A percentile compares a stretch with the other conserved stretches of the same genome.
Evolutionary conservation across 2,329 filamentous ascomycete species (phyloP).

Genomic region (Macrophomina pseudophaseolina): DNA sequence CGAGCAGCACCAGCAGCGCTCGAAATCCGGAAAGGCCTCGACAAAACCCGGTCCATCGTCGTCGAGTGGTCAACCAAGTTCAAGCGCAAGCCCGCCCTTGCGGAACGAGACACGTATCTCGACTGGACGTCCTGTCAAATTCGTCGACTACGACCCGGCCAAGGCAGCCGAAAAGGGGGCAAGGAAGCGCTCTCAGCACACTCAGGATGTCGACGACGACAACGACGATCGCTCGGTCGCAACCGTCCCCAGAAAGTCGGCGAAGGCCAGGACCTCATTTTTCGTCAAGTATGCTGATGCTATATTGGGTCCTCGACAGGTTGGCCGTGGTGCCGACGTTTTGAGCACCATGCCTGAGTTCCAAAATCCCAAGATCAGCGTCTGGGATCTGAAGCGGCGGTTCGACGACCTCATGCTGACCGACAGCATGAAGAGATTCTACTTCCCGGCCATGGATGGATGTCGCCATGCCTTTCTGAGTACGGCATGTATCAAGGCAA

Average conservation of each 20-base stretch:
- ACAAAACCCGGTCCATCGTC: not conserved
- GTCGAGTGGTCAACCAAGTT: not conserved
- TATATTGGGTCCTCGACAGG: constrained; percentile 6
- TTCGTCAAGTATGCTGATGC: constrained; percentile 24
- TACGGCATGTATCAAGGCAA: constrained; percentile 25
- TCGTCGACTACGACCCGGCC: constrained; percentile 22
- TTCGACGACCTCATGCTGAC: constrained; percentile 21
- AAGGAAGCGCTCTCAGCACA: constrained; percentile 12
- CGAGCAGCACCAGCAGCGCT: constrained; percentile 22
- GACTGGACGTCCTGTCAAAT: constrained; percentile 9
- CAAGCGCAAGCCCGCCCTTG: not conserved
- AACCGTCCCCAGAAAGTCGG: not conserved
- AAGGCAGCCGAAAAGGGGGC: constrained; percentile 13
- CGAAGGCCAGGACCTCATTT: constrained; percentile 10
- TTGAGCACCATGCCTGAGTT: constrained; percentile 22
- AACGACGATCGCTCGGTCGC: constrained; percentile 8
- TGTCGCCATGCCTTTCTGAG: constrained; percentile 23
- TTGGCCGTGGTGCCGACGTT: constrained; percentile 19
- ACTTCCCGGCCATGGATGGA: constrained; percentile 26
- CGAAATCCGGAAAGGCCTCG: constrained; percentile 5
- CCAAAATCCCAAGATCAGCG: constrained; percentile 24
- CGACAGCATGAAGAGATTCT: constrained; percentile 12
- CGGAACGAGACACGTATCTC: not conserved
- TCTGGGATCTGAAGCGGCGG: constrained; percentile 26
- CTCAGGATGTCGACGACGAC: constrained; percentile 1